Percentiles rank a stretch among this genome's conserved stretches.
Evolutionary conservation across 768 basidiomycete genomes (phyloP).

Genomic region (Cyclocybe aegerita): DNA sequence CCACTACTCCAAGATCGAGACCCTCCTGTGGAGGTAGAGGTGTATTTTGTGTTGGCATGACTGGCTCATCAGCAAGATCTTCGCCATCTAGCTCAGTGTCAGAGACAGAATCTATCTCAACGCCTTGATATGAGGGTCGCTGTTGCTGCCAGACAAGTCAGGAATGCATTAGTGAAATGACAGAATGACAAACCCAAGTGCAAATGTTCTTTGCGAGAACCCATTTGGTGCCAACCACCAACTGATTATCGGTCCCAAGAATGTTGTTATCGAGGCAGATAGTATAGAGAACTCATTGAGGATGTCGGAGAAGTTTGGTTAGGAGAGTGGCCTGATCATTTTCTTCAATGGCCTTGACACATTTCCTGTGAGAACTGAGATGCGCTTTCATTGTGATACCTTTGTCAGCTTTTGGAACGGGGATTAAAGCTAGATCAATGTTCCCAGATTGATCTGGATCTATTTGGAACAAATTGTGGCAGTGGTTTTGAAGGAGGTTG

Average conservation of each 20-base stretch:
- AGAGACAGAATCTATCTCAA: not conserved
- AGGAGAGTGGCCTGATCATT: constrained; percentile 6
- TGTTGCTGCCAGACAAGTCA: constrained; percentile 1
- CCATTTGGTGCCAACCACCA: constrained; percentile 21
- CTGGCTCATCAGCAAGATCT: not conserved
- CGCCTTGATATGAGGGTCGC: not conserved
- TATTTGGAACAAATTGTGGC: not conserved
- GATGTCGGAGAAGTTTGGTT: constrained; percentile 11
- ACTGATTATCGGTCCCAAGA: not conserved
- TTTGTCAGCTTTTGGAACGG: no score
- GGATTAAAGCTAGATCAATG: no score
- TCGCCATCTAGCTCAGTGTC: not conserved
- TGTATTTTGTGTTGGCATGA: not conserved
- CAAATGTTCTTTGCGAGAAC: constrained; percentile 20
- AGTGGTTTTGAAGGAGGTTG: constrained; percentile 3
- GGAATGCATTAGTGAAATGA: not conserved
- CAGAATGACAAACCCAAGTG: constrained; percentile 18
- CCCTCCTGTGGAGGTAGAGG: not conserved
- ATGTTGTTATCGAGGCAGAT: constrained; percentile 23
- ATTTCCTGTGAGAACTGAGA: constrained; percentile 3
- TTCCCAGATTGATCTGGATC: no score
- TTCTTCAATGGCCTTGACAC: constrained; percentile 7
- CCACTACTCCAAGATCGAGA: not conserved
- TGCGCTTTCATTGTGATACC: not conserved
- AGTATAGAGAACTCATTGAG: constrained; percentile 19